phyloP scores from a whole-genome alignment of 495 filamentous ascomycete genomes.

The Cercophora newfieldiana region DNA sequence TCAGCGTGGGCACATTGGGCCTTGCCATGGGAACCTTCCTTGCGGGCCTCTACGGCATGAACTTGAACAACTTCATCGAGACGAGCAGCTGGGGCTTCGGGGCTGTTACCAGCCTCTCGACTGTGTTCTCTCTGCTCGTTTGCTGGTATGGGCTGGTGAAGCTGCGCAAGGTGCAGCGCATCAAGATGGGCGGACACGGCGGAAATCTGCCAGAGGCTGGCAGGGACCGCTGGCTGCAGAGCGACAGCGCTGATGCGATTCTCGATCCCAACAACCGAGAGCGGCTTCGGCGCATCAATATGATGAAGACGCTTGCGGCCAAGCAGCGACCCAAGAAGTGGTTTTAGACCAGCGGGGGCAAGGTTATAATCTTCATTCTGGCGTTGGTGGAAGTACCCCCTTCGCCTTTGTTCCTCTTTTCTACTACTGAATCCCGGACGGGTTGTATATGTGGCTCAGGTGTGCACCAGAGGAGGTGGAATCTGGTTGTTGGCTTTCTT shows the following conservation, averaged over 20 bases:
- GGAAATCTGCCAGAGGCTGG: constrained; percentile 39
- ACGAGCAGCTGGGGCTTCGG: constrained; percentile 89
- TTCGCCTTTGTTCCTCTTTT: not conserved
- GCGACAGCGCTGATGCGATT: constrained; percentile 43
- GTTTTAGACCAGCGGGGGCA: constrained; percentile 13
- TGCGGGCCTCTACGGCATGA: constrained; percentile 98
- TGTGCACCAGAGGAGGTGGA: not conserved
- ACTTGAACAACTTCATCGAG: constrained; percentile 97
- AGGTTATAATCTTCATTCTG: not conserved
- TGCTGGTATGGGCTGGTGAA: constrained; percentile 78
- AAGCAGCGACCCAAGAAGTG: constrained; percentile 41
- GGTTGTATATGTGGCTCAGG: not conserved
- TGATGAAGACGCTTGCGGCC: constrained; percentile 38
- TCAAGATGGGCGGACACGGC: constrained; percentile 69
- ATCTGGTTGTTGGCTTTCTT: not conserved
- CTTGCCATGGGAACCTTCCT: constrained; percentile 91
- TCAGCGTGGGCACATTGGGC: constrained; percentile 90
- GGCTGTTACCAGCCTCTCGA: constrained; percentile 67
- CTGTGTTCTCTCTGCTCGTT: constrained; percentile 71
- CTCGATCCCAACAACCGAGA: constrained; percentile 49
- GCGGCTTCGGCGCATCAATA: constrained; percentile 45
- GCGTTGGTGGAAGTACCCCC: not conserved
- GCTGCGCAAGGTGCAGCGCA: constrained; percentile 80
- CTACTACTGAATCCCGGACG: not conserved
- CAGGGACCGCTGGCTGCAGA: constrained; percentile 45